These are phyloP conservation scores for Gossypium davidsonii DNA, from an alignment of 441 rosid species.

Conservation along the genomic window DNA sequence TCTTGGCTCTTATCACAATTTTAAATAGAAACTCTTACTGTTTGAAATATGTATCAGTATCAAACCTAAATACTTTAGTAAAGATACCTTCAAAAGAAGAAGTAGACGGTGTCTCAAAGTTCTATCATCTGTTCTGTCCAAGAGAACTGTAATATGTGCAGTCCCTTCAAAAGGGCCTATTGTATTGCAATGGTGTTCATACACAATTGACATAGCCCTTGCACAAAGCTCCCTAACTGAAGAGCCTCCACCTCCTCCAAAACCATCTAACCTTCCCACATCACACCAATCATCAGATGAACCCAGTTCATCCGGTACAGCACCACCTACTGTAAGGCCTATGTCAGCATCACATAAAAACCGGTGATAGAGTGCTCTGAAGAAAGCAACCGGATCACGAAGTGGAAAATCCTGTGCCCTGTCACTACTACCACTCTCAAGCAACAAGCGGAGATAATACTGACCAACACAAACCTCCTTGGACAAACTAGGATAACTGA, in stretches of 20 bases:
- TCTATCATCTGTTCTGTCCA: constrained; percentile 95
- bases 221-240: constrained; percentile 99
- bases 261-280: constrained; percentile 95
- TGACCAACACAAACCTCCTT: constrained; percentile 99
- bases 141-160: constrained; percentile 88
- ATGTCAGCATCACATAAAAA: constrained; percentile 98
- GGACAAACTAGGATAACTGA: constrained; percentile 86
- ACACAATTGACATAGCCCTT: constrained; percentile 97
- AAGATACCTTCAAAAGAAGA: constrained; percentile 79
- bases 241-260: constrained; percentile 98
- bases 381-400: constrained; percentile 95
- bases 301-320: constrained; percentile 94
- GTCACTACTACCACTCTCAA: constrained; percentile 86
- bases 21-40: neutral
- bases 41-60: neutral
- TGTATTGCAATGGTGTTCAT: constrained; percentile 79
- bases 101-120: constrained; percentile 96
- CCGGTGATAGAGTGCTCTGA: constrained; percentile 97
- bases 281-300: constrained; percentile 99
- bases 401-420: constrained; percentile 97
- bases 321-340: constrained; percentile 94
- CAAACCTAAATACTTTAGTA: neutral
- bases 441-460: constrained; percentile 93
- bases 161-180: constrained; percentile 97
- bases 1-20: neutral